Evolutionary conservation across 176 grass and related monocot species (phyloP).

Genomic region (Phyllostachys edulis): DNA sequence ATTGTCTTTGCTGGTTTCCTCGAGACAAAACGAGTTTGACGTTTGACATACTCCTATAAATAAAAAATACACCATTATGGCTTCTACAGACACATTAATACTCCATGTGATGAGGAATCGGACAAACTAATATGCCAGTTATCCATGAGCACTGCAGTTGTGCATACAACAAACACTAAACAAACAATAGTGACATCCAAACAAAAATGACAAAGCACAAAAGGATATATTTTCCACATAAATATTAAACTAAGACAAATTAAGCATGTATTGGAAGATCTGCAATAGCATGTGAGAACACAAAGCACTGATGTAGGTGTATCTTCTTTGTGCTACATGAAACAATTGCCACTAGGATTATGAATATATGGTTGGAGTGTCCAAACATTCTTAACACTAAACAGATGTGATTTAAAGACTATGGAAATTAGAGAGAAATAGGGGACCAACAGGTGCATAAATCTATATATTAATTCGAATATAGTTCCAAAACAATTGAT

Average conservation of each 20-base stretch:
- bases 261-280: neutral
- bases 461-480: neutral
- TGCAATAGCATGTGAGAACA: neutral
- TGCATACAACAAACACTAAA: neutral
- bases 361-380: conserved; percentile 1
- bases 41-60: conserved; percentile 76
- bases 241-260: neutral
- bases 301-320: neutral
- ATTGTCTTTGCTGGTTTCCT: conserved; percentile 74
- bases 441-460: neutral
- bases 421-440: neutral
- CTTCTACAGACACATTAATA: conserved; percentile 9
- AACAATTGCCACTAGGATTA: neutral
- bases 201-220: conserved; percentile 11
- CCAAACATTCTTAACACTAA: neutral
- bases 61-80: conserved; percentile 6
- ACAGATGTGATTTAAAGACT: neutral
- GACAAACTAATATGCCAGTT: neutral
- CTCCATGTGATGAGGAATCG: neutral
- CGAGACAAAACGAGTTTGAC: conserved; percentile 95
- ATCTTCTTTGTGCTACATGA: neutral
- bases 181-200: neutral
- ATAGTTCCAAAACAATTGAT: neutral
- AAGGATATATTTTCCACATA: neutral
- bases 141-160: neutral